phyloP scores from a whole-genome alignment of 306 rosid genomes.

The Prunus mira region DNA sequence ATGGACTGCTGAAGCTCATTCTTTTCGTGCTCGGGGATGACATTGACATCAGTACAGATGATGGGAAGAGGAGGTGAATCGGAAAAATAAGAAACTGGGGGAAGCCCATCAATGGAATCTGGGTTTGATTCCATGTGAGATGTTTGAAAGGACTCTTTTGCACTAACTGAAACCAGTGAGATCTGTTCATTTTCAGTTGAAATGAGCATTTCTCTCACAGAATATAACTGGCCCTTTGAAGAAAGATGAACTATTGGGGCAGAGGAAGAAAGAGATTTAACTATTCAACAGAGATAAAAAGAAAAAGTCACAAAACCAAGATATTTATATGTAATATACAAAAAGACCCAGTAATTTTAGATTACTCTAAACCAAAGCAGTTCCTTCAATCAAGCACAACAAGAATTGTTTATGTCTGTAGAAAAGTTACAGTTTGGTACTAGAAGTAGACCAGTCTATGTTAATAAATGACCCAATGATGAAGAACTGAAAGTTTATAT shows the following conservation, averaged over 20 bases:
- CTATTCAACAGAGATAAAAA: background rate
- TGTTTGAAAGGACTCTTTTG: conserved; percentile 37
- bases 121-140: conserved; percentile 46
- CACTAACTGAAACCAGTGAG: conserved; percentile 40
- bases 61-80: conserved; percentile 45
- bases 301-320: background rate
- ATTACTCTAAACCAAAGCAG: background rate
- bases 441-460: background rate
- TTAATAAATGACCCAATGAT: background rate
- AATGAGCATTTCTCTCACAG: conserved; percentile 48
- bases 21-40: conserved; percentile 75
- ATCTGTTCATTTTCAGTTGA: conserved; percentile 48
- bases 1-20: conserved; percentile 49
- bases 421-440: background rate
- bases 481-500: background rate
- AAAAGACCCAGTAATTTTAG: background rate
- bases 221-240: conserved; percentile 2
- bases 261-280: background rate
- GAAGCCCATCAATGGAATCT: conserved; percentile 49
- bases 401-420: background rate
- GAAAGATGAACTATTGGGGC: conserved; percentile 3
- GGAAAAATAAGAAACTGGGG: conserved; percentile 13
- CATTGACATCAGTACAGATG: conserved; percentile 64
- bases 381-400: background rate
- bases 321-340: no score